Conservation (phyloP, 2,329 filamentous ascomycete genomes). For the Verticillium dahliae region DNA sequence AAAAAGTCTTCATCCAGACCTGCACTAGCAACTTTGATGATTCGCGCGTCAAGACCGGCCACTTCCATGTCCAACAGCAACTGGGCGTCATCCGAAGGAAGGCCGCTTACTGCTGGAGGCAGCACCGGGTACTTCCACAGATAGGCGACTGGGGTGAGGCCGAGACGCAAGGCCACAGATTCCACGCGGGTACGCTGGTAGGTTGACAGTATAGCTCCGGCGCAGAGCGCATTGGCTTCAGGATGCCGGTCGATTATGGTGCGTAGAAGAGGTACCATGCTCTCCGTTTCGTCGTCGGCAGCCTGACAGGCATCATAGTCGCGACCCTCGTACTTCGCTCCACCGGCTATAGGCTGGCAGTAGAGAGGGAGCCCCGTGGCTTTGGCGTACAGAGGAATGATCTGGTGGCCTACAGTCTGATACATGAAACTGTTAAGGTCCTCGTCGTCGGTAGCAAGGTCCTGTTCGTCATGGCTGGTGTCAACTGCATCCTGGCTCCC, state of each 20-base stretch:
- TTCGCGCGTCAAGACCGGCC: slow-evolving; percentile 75
- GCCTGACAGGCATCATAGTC: slow-evolving; percentile 51
- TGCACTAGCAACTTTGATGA: slow-evolving; percentile 91
- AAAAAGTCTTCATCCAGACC: slow-evolving; percentile 76
- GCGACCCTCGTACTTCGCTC: slow-evolving; percentile 61
- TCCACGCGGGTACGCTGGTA: slow-evolving; percentile 97
- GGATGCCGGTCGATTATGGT: slow-evolving; percentile 64
- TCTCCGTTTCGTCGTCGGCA: slow-evolving; percentile 76
- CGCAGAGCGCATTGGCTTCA: slow-evolving; percentile 76
- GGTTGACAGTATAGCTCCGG: slow-evolving; percentile 87
- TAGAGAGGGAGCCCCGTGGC: slow-evolving; percentile 81
- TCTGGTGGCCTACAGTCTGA: slow-evolving; percentile 86
- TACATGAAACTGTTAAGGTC: slow-evolving; percentile 99
- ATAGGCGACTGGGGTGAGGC: slow-evolving; percentile 74
- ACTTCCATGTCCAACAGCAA: slow-evolving; percentile 77
- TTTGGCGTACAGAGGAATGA: slow-evolving; percentile 77
- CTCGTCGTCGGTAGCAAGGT: slow-evolving; percentile 18
- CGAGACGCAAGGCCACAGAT: slow-evolving; percentile 79
- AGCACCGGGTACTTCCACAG: slow-evolving; percentile 87
- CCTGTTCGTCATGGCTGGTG: background rate
- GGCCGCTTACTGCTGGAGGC: slow-evolving; percentile 31
- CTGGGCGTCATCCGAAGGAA: slow-evolving; percentile 34
- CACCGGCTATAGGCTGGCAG: slow-evolving; percentile 67
- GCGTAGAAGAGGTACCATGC: slow-evolving; percentile 67
- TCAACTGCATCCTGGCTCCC: background rate